Conservation (phyloP, 177 flowering plant species). For the Vitis hybrid region DNA sequence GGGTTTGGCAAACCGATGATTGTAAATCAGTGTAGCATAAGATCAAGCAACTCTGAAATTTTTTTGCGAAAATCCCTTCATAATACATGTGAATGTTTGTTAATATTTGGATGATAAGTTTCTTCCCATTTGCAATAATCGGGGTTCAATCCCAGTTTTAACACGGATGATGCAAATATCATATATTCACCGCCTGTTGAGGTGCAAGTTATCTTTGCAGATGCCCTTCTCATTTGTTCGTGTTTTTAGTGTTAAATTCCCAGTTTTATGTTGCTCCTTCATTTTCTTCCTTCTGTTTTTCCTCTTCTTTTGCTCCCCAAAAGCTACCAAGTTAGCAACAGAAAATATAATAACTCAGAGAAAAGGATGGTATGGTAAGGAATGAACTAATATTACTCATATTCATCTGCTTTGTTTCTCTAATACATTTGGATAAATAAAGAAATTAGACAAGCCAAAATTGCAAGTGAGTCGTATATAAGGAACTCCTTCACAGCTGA, state of each 20-base stretch:
- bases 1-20: not conserved
- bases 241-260: not conserved
- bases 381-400: not conserved
- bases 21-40: not conserved
- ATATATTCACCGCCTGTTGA: too few relatives aligned
- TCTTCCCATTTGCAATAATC: not conserved
- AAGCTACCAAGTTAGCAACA: too few relatives aligned
- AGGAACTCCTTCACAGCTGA: constrained; percentile 14
- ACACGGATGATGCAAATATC: too few relatives aligned
- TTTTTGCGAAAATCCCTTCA: not conserved
- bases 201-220: not conserved
- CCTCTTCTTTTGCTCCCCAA: too few relatives aligned
- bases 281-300: too few relatives aligned
- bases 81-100: not conserved
- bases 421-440: not conserved
- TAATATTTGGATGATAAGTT: too few relatives aligned
- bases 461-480: constrained; percentile 9
- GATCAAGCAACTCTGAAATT: not conserved
- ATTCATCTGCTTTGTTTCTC: not conserved
- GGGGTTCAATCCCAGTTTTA: not conserved
- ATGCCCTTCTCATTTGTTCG: not conserved
- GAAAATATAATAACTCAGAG: too few relatives aligned
- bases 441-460: constrained; percentile 22
- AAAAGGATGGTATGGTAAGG: too few relatives aligned
- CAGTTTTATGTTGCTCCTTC: too few relatives aligned